These are phyloP conservation scores for Candida pini DNA, from an alignment of 805 yeast genomes.

Conservation along the genomic window DNA sequence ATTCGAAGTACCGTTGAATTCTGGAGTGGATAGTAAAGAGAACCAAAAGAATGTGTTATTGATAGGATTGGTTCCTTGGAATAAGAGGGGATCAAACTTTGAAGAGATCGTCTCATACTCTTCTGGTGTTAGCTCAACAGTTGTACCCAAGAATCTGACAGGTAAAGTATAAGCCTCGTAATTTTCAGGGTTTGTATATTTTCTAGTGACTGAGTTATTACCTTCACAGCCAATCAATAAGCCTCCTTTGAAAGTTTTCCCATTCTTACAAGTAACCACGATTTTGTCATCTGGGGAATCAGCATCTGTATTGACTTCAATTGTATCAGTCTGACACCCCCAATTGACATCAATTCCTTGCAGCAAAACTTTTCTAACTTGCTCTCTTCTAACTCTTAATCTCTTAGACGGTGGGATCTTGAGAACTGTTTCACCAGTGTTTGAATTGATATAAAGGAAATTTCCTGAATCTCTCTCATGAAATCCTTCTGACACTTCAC, in stretches of 20 bases:
- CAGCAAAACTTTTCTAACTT: slow-evolving; percentile 20
- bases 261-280: slow-evolving; percentile 16
- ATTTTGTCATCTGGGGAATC: slow-evolving; percentile 4
- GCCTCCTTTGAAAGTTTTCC: slow-evolving; percentile 14
- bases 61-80: slow-evolving; percentile 27
- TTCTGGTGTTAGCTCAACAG: slow-evolving; percentile 17
- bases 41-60: slow-evolving; percentile 26
- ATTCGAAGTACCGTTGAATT: slow-evolving; percentile 5
- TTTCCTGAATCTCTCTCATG: slow-evolving; percentile 25
- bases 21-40: slow-evolving; percentile 18
- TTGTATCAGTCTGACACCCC: slow-evolving; percentile 18
- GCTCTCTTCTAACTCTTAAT: slow-evolving; percentile 27
- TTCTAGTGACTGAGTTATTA: slow-evolving; percentile 20
- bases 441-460: slow-evolving; percentile 27
- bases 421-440: slow-evolving; percentile 22
- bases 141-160: slow-evolving; percentile 25
- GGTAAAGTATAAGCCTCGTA: slow-evolving; percentile 23
- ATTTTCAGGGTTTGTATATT: slow-evolving; percentile 14
- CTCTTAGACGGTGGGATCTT: slow-evolving; percentile 27
- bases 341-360: slow-evolving; percentile 25
- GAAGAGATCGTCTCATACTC: slow-evolving; percentile 15
- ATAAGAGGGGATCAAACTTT: slow-evolving; percentile 24
- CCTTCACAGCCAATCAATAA: slow-evolving; percentile 27
- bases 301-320: slow-evolving; percentile 3
- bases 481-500: slow-evolving; percentile 25